Conservation (phyloP, 106 monocot species). For the Allium fistulosum region DNA sequence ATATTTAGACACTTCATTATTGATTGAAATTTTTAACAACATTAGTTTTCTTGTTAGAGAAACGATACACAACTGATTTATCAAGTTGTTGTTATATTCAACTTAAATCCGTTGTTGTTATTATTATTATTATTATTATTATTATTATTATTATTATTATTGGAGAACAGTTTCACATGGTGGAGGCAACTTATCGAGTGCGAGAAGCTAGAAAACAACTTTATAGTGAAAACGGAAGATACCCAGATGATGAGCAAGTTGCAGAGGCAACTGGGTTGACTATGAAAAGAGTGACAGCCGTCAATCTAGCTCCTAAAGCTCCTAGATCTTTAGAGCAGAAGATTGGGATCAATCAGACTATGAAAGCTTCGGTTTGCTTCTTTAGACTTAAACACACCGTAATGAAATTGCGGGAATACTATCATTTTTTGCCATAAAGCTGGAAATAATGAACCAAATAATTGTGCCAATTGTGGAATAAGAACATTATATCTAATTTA, state of each 20-base stretch:
- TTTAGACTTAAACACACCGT: too few species aligned
- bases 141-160: not conserved
- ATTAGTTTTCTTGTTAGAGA: too few species aligned
- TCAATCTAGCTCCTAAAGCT: conserved; percentile 67
- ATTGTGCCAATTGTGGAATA: too few species aligned
- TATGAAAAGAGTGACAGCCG: conserved; percentile 64
- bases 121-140: not conserved
- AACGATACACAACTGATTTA: too few species aligned
- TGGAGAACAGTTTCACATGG: conserved; percentile 68
- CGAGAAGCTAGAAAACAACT: conserved; percentile 73
- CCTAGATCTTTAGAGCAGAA: conserved; percentile 73
- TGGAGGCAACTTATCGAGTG: conserved; percentile 81
- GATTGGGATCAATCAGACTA: conserved; percentile 55
- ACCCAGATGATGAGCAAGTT: conserved; percentile 60
- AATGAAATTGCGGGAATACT: too few species aligned
- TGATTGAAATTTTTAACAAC: too few species aligned
- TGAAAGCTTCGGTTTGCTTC: conserved; percentile 68
- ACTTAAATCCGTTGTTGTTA: not conserved
- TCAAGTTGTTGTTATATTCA: not conserved
- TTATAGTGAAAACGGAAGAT: conserved; percentile 51
- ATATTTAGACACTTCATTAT: not conserved
- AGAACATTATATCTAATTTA: too few species aligned
- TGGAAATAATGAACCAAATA: too few species aligned
- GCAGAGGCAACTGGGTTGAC: conserved; percentile 68
- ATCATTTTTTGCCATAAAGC: too few species aligned